phyloP scores from a whole-genome alignment of 257 asterid genomes.

The Rhazya stricta region DNA sequence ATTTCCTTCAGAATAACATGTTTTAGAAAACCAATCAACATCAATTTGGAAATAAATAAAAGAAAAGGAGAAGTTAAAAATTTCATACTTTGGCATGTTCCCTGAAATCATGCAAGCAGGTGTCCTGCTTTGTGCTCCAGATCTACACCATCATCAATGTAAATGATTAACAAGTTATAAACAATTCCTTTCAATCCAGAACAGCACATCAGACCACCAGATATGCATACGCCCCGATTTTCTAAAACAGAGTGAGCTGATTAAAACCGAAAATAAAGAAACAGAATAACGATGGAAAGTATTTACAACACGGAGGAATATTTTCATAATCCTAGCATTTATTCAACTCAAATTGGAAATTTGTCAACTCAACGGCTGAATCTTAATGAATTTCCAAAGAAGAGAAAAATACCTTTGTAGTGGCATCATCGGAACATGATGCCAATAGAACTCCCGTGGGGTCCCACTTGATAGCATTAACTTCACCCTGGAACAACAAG shows the following conservation, averaged over 20 bases:
- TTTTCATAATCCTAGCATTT: neutral
- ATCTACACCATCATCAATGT: conserved; percentile 55
- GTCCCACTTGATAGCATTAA: conserved; percentile 99
- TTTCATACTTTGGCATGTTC: conserved; percentile 65
- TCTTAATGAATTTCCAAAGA: neutral
- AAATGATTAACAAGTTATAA: conserved; percentile 17
- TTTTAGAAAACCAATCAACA: conserved; percentile 13
- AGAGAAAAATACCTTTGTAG: conserved; percentile 61
- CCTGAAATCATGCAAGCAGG: conserved; percentile 71
- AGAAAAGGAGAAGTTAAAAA: neutral
- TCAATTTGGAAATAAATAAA: conserved; percentile 10
- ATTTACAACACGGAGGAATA: neutral
- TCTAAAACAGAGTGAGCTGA: neutral
- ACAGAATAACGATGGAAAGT: neutral
- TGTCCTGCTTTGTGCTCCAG: conserved; percentile 83
- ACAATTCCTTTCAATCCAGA: neutral
- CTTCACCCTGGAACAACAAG: conserved; percentile 63
- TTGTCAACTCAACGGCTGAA: neutral
- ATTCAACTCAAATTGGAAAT: neutral
- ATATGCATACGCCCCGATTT: neutral
- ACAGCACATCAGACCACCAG: neutral
- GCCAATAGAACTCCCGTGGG: conserved; percentile 89
- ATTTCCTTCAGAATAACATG: conserved; percentile 58
- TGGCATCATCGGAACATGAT: conserved; percentile 93
- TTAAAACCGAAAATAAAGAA: neutral